These are phyloP conservation scores for Paecilomyces sp. DNA, from an alignment of 2,329 filamentous ascomycete species.

Conservation along the genomic window DNA sequence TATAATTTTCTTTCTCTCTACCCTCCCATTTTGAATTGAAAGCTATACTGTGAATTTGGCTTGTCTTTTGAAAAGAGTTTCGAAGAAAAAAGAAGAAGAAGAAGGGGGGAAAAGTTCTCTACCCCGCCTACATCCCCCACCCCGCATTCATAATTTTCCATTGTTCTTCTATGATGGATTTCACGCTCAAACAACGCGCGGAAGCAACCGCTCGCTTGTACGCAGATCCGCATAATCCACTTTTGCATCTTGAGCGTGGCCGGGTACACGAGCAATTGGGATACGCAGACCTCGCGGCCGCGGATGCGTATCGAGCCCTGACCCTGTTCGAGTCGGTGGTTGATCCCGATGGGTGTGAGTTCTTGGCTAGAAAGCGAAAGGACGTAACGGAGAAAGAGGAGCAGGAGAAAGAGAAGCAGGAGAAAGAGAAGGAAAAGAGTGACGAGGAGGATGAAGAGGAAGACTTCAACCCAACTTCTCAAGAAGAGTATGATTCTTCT, in stretches of 20 bases:
- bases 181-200: constrained; percentile 34
- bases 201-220: constrained; percentile 45
- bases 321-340: constrained; percentile 73
- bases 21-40: neutral
- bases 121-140: neutral
- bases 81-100: no score
- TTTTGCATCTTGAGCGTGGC: constrained; percentile 49
- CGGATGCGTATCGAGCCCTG: constrained; percentile 86
- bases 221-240: constrained; percentile 34
- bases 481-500: constrained; percentile 26
- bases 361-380: constrained; percentile 56
- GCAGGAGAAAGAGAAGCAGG: neutral
- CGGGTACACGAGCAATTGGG: constrained; percentile 64
- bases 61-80: neutral
- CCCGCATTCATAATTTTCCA: neutral
- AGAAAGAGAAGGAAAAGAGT: neutral
- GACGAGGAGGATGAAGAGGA: constrained; percentile 41
- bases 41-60: neutral
- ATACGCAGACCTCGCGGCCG: constrained; percentile 83
- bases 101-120: neutral
- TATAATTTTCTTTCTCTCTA: neutral
- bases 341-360: constrained; percentile 70
- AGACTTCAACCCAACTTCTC: constrained; percentile 18
- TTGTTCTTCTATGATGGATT: neutral
- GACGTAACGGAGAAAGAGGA: constrained; percentile 24